Evolutionary conservation across 768 basidiomycete genomes (phyloP).

Genomic region (Mycena pura): DNA sequence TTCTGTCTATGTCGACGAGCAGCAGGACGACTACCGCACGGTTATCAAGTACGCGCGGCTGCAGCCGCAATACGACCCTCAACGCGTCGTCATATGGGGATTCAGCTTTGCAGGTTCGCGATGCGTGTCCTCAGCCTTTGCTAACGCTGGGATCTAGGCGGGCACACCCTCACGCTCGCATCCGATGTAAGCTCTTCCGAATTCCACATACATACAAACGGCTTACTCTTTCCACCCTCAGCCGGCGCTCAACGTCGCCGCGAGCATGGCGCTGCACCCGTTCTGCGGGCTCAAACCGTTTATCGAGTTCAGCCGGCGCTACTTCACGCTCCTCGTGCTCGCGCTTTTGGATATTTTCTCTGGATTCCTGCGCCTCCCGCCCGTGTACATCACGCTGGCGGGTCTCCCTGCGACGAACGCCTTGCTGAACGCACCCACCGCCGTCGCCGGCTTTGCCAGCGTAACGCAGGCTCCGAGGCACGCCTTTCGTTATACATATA

Average conservation of each 20-base stretch:
- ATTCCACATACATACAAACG: neutral
- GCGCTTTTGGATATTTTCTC: conserved; percentile 33
- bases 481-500: neutral
- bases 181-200: conserved; percentile 31
- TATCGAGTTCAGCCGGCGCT: conserved; percentile 15
- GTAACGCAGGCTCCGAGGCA: conserved; percentile 16
- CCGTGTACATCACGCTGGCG: conserved; percentile 33
- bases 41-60: conserved; percentile 42
- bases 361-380: conserved; percentile 30
- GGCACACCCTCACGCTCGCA: conserved; percentile 37
- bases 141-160: conserved; percentile 27
- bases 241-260: conserved; percentile 33
- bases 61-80: conserved; percentile 38
- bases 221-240: neutral
- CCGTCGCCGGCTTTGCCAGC: conserved; percentile 26
- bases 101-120: conserved; percentile 35
- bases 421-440: conserved; percentile 22
- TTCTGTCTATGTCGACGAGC: conserved; percentile 34
- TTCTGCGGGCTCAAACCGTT: conserved; percentile 31
- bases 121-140: neutral
- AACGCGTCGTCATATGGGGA: conserved; percentile 43
- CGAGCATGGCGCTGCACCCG: conserved; percentile 37
- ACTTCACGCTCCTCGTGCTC: conserved; percentile 28
- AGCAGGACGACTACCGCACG: conserved; percentile 44
- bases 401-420: conserved; percentile 31